Evolutionary conservation across 2,329 filamentous ascomycete species (phyloP).

Genomic region (Cytospora paraplurivora): DNA sequence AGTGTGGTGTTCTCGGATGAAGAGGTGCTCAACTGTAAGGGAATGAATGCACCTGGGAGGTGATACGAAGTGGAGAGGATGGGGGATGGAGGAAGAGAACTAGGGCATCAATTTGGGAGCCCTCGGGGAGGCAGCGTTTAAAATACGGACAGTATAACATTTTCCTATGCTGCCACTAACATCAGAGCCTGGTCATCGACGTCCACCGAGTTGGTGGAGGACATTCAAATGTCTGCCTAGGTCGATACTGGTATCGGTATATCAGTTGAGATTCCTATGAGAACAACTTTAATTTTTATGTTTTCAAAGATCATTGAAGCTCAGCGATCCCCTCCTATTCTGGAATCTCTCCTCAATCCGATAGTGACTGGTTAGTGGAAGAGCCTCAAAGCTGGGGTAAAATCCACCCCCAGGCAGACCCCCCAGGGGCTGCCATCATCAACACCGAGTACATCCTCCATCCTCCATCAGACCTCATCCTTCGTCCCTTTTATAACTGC

Average conservation of each 20-base stretch:
- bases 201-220: neutral
- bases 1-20: neutral
- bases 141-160: neutral
- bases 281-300: neutral
- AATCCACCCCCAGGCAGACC: neutral
- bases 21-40: neutral
- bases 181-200: conserved; percentile 4
- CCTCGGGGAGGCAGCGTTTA: too few relatives aligned
- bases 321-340: neutral
- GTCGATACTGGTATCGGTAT: neutral
- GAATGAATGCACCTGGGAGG: neutral
- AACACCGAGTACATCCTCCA: neutral
- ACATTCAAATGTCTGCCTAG: too few relatives aligned
- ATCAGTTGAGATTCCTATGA: fast-evolving
- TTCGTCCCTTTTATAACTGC: too few relatives aligned
- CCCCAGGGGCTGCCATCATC: too few relatives aligned
- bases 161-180: neutral
- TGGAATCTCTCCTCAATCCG: too few relatives aligned
- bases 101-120: too few relatives aligned
- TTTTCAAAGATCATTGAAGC: neutral
- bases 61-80: neutral
- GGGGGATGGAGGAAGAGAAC: too few relatives aligned
- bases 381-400: conserved; percentile 10
- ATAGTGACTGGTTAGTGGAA: conserved; percentile 1
- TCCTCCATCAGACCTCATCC: neutral